Base-by-base conservation (phyloP, 108 stramenopile genomes). In the Cyclotella cryptica region DNA sequence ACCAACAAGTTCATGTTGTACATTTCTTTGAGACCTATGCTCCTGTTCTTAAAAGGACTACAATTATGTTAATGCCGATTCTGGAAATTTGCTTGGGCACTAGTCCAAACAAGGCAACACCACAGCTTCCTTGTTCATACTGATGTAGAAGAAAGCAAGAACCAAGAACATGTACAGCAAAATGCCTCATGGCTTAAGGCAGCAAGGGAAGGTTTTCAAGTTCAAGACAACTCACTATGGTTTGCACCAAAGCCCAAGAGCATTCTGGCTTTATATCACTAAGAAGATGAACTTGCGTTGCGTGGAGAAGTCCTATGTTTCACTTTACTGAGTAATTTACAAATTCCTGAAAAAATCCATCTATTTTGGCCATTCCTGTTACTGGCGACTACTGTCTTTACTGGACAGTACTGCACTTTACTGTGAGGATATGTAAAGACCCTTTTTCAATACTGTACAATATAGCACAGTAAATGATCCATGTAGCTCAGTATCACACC, bases 21-120 rank as follows among this genome's bases (percentile, higher is more conserved):
- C 86, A 91, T 64, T 88, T 67, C 79, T 81, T 77, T 66, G 76
- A 87, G n/a, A 84, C 72, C 21, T 87, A 79, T 44, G 73, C 85
- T 41, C 85, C 89, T 21, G 84, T 88, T 0, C 86, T 90, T 0
- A 44, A 64, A 21, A 87, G 86, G 89, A 75, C 44, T 4, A 88
- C 85, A 0, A 73, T 86, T 17, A 75, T 80, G 14, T 24, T 7
- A 27, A 86, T 10, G 57, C 22, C 35, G 18, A 58, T 58, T 6
- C 26, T 58, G 26, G 57, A 58, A 28, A 9, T 58, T 40, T 86
- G 0, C 67, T 88, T 0, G 59, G 80, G 10, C 43, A 84, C 10
- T 47, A 75, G 0, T 49, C 0, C 21, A 58, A 58, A 24, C 57
- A 58, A 27, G 57, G 10, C 24, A 13, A 58, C 22, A 22, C 24